Evolutionary conservation across 257 asterid genomes (phyloP).

Genomic region (Gentiana macrophylla): DNA sequence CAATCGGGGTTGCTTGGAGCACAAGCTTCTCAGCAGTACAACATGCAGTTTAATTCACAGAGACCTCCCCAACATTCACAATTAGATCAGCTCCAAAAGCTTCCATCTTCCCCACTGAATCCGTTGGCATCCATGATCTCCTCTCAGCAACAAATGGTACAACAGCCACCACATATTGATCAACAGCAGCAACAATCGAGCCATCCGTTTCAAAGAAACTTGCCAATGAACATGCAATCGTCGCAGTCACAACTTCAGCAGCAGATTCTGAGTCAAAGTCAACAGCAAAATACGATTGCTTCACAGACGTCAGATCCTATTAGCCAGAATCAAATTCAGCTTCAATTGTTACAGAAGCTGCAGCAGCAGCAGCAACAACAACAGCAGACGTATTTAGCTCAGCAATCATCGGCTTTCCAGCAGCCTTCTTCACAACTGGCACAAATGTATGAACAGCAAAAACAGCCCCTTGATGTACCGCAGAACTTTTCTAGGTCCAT

Average conservation of each 20-base stretch:
- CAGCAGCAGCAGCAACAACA: constrained; percentile 66
- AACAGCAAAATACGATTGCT: constrained; percentile 35
- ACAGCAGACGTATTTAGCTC: constrained; percentile 51
- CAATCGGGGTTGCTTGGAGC: constrained; percentile 42
- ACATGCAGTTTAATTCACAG: constrained; percentile 48
- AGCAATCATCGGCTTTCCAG: constrained; percentile 27
- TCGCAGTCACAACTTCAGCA: constrained; percentile 25
- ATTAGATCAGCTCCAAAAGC: constrained; percentile 62
- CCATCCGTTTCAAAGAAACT: constrained; percentile 60
- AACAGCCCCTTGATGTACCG: constrained; percentile 42
- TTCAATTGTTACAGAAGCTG: constrained; percentile 65
- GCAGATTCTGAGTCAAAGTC: constrained; percentile 39
- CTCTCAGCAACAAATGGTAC: constrained; percentile 54
- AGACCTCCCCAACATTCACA: constrained; percentile 44
- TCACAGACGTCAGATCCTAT: constrained; percentile 38
- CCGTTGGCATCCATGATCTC: constrained; percentile 47
- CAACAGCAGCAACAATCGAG: constrained; percentile 62
- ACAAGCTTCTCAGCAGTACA: constrained; percentile 62
- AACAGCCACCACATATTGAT: constrained; percentile 37
- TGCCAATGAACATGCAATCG: constrained; percentile 31
- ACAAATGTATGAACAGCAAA: constrained; percentile 51
- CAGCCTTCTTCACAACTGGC: constrained; percentile 39
- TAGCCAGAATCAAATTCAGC: constrained; percentile 50
- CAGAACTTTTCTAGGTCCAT: constrained; percentile 46
- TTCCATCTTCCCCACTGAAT: constrained; percentile 37